Evolutionary conservation across 2,329 filamentous ascomycete genomes (phyloP), one percentile per base, ranked within the genome.

Genomic region (Fusarium tupiense): DNA sequence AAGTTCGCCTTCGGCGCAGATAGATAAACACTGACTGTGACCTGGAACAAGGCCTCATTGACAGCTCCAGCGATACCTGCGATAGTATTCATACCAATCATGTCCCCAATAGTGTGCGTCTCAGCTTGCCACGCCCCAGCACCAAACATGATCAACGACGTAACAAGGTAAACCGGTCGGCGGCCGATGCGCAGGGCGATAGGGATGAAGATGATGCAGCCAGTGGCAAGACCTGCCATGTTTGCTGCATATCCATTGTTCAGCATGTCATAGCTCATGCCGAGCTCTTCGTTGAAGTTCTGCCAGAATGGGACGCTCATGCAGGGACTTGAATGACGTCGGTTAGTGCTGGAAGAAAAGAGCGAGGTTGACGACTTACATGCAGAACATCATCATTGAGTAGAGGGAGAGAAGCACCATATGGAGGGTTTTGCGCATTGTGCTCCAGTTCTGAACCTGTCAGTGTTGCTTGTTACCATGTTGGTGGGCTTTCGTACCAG

Each of bases 11-110:
- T 10, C 1, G 4, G 4, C 14, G 12, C 14, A 11, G 6, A 12
- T 8, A 4, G 4, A 1, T 14, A 1, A 11, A 17, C 4, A 43
- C 66, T 2, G 41, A 79, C 79, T 24, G 81, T 84, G 29, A 85
- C 82, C 54, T 84, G 81, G 7, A 79, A 79, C 16, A 83, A 80
- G 3, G 81, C 79, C 58, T 84, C 82, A 26, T 84, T 84, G 2
- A 81, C 81, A 2, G 82, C 80, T 14, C 81, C 82, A 8, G 82
- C 82, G 20, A 84, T 59, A 0, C 83, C 83, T 14, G 79, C 76
- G 0, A 81, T 63, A 0, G 76, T 31, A 29, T 80, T 80, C 31
- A 66, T 71, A 6, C 77, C 57, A 37, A 75, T 68, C 47, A 81
- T 61, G 6, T 80, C 76, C 3, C 70, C 50, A 7, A 58, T 37